Base-by-base conservation (phyloP, 2,329 filamentous ascomycete species). In the Exophiala sideris region DNA sequence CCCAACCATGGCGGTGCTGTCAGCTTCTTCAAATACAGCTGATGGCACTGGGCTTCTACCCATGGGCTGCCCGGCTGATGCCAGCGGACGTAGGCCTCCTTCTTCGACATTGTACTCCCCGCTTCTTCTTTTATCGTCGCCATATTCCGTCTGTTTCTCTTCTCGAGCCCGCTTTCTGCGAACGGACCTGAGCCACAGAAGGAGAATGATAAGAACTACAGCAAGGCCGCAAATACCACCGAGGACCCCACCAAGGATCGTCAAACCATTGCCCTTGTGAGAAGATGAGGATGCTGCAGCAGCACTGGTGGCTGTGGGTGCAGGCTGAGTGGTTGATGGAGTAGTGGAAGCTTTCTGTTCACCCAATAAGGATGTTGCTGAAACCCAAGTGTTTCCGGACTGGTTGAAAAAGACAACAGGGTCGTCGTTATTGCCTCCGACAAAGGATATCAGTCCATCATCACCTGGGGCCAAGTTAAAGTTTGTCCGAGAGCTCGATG, bases 221-320 rank as follows among this genome's bases (percentile, higher is more conserved):
- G 87, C 84, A 48, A 90, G 75, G 14, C 88, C 90, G 48, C 88
- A 81, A 18, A 96, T 84, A n/a, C 86, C 84, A 10, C 91, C 91
- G 1, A 97, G 78, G 0, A 88, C 88, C 47, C 89, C 88, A 33
- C 89, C 91, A 1, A 96, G 79, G 24, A 96, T 86, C 6, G 83
- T 83, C 62, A 78, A 71, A 58, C 68, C 70, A 54, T 68, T 68
- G 57, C 60, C 64, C 39, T 52, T 60, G 20, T 65, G 65, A 36
- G 64, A 68, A 20, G 68, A 57, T 38, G 66, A 68, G 24, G 66
- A 68, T 36, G 72, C 69, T 20, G 68, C 66, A 21, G 68, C 58
- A n/a, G 67, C 48, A 12, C 70, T 64, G 34, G 68, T 59, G 57
- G 63, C 60, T 12, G 68, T 62, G 14, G 67, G 32, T 9, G 65